Conservation (phyloP, 108 stramenopile species). For the Seminavis robusta region DNA sequence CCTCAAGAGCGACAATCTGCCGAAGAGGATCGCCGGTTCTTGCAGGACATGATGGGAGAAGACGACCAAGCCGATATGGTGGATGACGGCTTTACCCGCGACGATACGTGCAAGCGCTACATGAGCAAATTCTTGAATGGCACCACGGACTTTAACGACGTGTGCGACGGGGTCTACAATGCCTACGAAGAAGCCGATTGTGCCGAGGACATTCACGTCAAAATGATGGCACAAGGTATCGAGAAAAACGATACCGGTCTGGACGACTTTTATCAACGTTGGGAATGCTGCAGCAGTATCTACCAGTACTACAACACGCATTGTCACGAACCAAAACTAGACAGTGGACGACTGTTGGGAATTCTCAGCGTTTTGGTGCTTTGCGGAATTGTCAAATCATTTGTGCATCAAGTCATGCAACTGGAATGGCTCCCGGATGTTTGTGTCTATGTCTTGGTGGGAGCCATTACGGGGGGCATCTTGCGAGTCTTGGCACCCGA, state of each 20-base stretch:
- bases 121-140: slow-evolving; percentile 74
- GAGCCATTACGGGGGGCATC: slow-evolving; percentile 36
- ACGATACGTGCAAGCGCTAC: slow-evolving; percentile 63
- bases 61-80: not conserved
- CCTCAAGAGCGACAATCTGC: no score
- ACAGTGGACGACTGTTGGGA: slow-evolving; percentile 54
- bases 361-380: slow-evolving; percentile 69
- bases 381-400: slow-evolving; percentile 65
- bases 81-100: slow-evolving; percentile 32
- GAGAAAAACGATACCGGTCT: slow-evolving; percentile 38
- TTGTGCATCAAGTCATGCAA: slow-evolving; percentile 39
- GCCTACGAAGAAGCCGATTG: slow-evolving; percentile 74
- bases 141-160: slow-evolving; percentile 78
- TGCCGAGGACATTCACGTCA: slow-evolving; percentile 13
- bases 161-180: slow-evolving; percentile 76
- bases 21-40: no score
- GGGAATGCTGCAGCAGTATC: slow-evolving; percentile 61
- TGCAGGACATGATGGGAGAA: no score
- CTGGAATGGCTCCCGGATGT: slow-evolving; percentile 80
- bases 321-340: slow-evolving; percentile 39
- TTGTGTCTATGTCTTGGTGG: slow-evolving; percentile 76
- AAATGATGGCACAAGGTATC: not conserved
- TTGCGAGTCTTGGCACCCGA: slow-evolving; percentile 22
- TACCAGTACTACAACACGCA: slow-evolving; percentile 47
- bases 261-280: slow-evolving; percentile 72